Evolutionary conservation across 495 filamentous ascomycete genomes (phyloP).

Genomic region (Hyaloscypha bicolor): DNA sequence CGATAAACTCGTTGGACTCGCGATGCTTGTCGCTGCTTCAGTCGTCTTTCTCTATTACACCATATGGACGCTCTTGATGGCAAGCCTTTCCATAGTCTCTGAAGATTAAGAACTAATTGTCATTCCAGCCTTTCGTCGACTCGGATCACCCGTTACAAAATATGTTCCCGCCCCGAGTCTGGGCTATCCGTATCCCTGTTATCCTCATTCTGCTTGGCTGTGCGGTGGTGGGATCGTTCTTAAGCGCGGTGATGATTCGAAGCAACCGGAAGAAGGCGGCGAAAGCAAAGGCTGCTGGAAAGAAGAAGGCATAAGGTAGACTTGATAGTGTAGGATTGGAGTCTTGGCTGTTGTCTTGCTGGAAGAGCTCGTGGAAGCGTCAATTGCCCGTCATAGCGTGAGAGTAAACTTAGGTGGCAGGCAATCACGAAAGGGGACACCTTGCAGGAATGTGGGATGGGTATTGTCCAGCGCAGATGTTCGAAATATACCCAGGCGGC

Average conservation of each 20-base stretch:
- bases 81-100: conserved; percentile 40
- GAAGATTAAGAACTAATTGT: conserved; percentile 15
- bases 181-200: conserved; percentile 98
- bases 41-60: conserved; percentile 99
- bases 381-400: neutral
- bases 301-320: conserved; percentile 57
- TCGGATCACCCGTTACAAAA: conserved; percentile 88
- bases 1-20: conserved; percentile 92
- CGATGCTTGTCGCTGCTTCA: conserved; percentile 95
- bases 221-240: conserved; percentile 93
- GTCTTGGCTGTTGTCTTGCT: neutral
- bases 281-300: conserved; percentile 81
- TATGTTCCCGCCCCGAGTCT: conserved; percentile 95
- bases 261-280: conserved; percentile 97
- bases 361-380: neutral
- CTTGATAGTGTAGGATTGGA: neutral
- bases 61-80: conserved; percentile 96
- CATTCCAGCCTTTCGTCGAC: conserved; percentile 89
- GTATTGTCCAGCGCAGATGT: neutral
- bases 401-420: neutral
- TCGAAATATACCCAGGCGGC: conserved; percentile 13
- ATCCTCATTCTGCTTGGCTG: conserved; percentile 90
- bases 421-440: neutral
- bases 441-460: neutral
- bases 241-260: conserved; percentile 97